Evolutionary conservation across 257 asterid genomes (phyloP), one percentile per base, ranked within the genome.

Genomic region (Forsythia viridissima): DNA sequence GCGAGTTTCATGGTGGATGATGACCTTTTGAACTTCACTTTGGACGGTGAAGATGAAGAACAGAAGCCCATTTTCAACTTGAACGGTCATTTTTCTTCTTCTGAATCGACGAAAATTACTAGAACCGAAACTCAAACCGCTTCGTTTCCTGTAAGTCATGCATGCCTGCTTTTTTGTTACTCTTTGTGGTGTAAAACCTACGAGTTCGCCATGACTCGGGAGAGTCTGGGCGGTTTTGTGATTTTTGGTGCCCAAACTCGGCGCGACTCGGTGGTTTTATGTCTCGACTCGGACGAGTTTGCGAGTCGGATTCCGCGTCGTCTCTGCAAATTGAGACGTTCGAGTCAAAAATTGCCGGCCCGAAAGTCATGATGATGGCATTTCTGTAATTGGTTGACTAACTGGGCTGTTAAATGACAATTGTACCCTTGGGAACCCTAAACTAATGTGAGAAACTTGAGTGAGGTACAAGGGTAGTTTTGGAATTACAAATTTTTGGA

Each of bases 21-120:
- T 9, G 96, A 92, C 88, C 87, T 92, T 57, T 87, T 94, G 76
- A 77, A 92, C 90, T 94, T 91, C 82, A 76, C 87, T 57, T 86
- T 93, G 37, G 93, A 72, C 55, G 87, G 42, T 10, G 88, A 71
- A 20, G 89, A 83, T 3, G 85, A 74, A 30, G 85, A 74, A 13
- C 44, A 63, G 55, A 79, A 79, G 52, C 52, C 59, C 13, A 12
- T 30, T 63, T 63, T 21, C 70, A 34, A 41, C 41, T 20, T 1
- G 10, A 15, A 1, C 18, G 72, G 70, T 18, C 70, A 63, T 63
- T 63, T 63, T 30, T 30, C 70, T 63, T 10, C 70, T 11, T 8
- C 70, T 30, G 40, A 63, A 63, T 63, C 70, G 70, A 16, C 70
- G 30, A 63, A 39, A 63, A 63, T 30, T 30, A 30, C 70, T 63